Evolutionary conservation across 1,284 basidiomycete genomes (phyloP).

Genomic region (Naganishia albida): DNA sequence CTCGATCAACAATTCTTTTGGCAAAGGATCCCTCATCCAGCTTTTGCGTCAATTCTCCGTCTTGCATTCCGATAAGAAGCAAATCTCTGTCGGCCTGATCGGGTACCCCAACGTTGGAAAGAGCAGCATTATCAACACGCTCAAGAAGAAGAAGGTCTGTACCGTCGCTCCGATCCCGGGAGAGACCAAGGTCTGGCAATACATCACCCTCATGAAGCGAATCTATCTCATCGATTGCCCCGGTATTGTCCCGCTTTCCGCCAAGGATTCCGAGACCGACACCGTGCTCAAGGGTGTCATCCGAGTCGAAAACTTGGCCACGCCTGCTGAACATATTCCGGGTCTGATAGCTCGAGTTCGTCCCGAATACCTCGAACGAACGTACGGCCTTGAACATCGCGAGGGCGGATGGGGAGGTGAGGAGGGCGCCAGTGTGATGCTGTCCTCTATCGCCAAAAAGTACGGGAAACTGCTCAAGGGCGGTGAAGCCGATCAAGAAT

Average conservation of each 20-base stretch:
- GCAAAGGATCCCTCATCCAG: slow-evolving; percentile 96
- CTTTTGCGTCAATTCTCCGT: slow-evolving; percentile 95
- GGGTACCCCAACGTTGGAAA: slow-evolving; percentile 99
- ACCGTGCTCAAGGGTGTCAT: slow-evolving; percentile 97
- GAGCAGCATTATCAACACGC: slow-evolving; percentile 95
- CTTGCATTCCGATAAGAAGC: slow-evolving; percentile 97
- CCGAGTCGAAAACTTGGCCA: slow-evolving; percentile 90
- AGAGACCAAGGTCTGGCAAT: slow-evolving; percentile 99
- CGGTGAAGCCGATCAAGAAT: slow-evolving; percentile 90
- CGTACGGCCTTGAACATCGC: slow-evolving; percentile 70
- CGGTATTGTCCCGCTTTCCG: slow-evolving; percentile 91
- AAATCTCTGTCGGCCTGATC: slow-evolving; percentile 96
- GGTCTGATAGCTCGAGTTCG: slow-evolving; percentile 85
- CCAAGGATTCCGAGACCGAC: slow-evolving; percentile 84
- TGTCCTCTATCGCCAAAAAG: slow-evolving; percentile 83
- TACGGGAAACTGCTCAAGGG: slow-evolving; percentile 90
- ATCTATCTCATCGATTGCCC: slow-evolving; percentile 99
- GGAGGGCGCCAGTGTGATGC: slow-evolving; percentile 68
- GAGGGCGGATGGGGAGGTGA: slow-evolving; percentile 59
- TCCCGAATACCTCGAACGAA: slow-evolving; percentile 87
- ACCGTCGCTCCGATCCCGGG: slow-evolving; percentile 95
- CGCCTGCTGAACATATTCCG: slow-evolving; percentile 91
- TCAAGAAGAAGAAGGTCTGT: slow-evolving; percentile 98
- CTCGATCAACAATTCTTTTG: slow-evolving; percentile 97
- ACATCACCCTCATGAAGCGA: slow-evolving; percentile 90